Base-by-base conservation (phyloP, 257 asterid species). In the Penstemon barbatus region DNA sequence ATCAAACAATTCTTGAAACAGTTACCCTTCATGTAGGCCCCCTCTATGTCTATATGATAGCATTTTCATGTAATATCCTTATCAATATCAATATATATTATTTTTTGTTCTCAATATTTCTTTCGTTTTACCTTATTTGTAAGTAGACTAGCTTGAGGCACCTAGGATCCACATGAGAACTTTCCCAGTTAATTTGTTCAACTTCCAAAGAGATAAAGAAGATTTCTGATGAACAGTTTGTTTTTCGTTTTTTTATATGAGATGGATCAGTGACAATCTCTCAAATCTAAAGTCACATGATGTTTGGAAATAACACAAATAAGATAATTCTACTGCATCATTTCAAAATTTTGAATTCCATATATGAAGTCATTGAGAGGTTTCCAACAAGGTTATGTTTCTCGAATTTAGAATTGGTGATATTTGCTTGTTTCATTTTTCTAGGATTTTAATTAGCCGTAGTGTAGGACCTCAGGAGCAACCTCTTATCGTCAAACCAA, bases 1-100 rank as follows among this genome's bases (percentile, higher is more conserved):
- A 18, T 15, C 39, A 57, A 51, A 7, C 67, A n/a, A 57, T 55
- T 74, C 43, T 11, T 68, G 74, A 62, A 63, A 71, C 13, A 61
- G 33, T 63, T 58, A 51, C 12, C 53, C 58, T 25, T 25, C 33
- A 1, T 25, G 2, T 25, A 25, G 33, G 33, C 33, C 2, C 33
- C 33, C 33, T 25, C 54, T 10, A 4, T 49, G 15, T 11, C 4
- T 46, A 4, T 49, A 13, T 9, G 10, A 15, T 10, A 4, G 15
- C 54, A 13, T 49, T 49, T 12, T 49, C 6, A 2, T 49, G 54
- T 49, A 7, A 1, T 46, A 7, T 12, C 52, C 11, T 46, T 46
- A 15, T 12, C 18, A 49, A 15, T 49, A 49, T 12, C 52, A 1
- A 10, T 49, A 49, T 49, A 12, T 15, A 9, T 8, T 49, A 49